Evolutionary conservation across 352 stramenopile species (phyloP).

Genomic region (Globisporangium parvum): DNA sequence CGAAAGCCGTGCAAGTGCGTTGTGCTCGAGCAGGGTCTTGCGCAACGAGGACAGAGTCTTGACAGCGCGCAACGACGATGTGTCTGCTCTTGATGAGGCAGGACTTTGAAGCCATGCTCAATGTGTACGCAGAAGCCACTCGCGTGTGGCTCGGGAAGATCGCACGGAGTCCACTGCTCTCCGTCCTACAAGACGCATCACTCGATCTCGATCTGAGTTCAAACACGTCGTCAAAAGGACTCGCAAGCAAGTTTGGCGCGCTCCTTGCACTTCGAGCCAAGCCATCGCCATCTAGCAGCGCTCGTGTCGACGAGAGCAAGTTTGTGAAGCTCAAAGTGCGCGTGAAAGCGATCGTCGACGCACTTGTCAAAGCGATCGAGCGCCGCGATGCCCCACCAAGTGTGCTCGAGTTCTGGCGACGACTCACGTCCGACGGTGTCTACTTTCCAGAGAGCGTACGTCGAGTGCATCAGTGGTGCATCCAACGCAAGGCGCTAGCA

Average conservation of each 20-base stretch:
- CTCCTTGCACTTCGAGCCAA: constrained; percentile 25
- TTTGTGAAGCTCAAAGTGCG: constrained; percentile 58
- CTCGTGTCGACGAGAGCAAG: constrained; percentile 11
- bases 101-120: constrained; percentile 59
- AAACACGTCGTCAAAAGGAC: constrained; percentile 25
- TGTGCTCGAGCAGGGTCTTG: too few species aligned
- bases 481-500: too few species aligned
- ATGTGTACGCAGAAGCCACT: constrained; percentile 62
- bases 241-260: constrained; percentile 41
- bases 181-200: constrained; percentile 40
- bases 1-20: constrained; percentile 24
- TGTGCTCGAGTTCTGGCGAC: constrained; percentile 54
- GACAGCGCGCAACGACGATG: not conserved
- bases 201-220: constrained; percentile 44
- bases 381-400: constrained; percentile 41
- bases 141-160: constrained; percentile 53
- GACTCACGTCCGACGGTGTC: constrained; percentile 45
- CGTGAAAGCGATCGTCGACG: constrained; percentile 45
- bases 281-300: not conserved
- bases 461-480: not conserved
- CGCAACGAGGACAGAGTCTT: too few species aligned
- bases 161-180: constrained; percentile 36
- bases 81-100: constrained; percentile 12
- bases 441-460: constrained; percentile 59
- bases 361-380: constrained; percentile 40